A percentile compares a stretch with the other conserved stretches of the same genome.
Conservation (phyloP, 176 grass and related monocot genomes). For the Calamus simplicifolius region DNA sequence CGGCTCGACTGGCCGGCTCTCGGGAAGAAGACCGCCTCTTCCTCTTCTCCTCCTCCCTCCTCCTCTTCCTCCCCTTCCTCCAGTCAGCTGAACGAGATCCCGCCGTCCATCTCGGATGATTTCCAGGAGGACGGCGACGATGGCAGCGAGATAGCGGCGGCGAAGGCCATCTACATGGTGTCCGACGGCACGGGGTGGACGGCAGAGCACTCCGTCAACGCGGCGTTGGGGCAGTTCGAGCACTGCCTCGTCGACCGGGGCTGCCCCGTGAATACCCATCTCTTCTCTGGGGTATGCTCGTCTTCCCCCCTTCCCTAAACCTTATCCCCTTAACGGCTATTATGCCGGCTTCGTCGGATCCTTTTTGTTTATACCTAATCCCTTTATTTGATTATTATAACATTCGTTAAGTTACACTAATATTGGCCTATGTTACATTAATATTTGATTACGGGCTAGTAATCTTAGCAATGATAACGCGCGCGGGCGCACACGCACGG, state of each 20-base stretch:
- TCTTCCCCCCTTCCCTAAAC: background rate
- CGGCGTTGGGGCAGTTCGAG: constrained; percentile 96
- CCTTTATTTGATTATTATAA: too few relatives aligned
- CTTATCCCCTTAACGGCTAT: too few relatives aligned
- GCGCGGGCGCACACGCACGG: too few relatives aligned
- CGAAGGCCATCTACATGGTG: constrained; percentile 95
- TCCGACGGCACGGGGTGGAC: constrained; percentile 97
- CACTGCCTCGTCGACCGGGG: constrained; percentile 57
- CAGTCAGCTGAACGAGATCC: background rate
- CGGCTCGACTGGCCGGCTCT: constrained; percentile 35
- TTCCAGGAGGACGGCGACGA: background rate
- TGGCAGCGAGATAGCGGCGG: constrained; percentile 5
- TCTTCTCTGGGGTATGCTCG: constrained; percentile 63
- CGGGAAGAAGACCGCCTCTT: constrained; percentile 5
- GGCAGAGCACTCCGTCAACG: constrained; percentile 87
- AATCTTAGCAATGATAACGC: too few relatives aligned
- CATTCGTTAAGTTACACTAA: too few relatives aligned
- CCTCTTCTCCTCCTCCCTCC: background rate
- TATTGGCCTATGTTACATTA: too few relatives aligned
- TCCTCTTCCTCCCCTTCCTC: constrained; percentile 3
- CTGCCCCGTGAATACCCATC: constrained; percentile 73
- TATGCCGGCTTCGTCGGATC: too few relatives aligned
- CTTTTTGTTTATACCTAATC: too few relatives aligned
- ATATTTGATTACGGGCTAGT: too few relatives aligned
- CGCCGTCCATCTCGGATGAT: background rate